Base-by-base conservation (phyloP, 2,329 filamentous ascomycete genomes). In the Lachnellula arida region DNA sequence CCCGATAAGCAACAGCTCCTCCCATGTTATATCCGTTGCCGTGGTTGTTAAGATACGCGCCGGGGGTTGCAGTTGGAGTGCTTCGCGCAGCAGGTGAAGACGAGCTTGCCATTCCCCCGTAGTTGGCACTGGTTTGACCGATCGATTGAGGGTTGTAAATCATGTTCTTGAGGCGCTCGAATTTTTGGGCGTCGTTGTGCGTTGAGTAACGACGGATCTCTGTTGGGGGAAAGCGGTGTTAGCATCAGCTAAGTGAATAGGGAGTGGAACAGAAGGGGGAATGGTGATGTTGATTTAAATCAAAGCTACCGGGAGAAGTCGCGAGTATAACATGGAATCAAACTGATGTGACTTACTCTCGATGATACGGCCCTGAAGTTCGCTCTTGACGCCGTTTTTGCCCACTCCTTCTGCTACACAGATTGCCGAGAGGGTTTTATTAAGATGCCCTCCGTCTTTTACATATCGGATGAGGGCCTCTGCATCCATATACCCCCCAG, bases 381-480 rank as follows among this genome's bases (percentile, higher is more conserved):
- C 82, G 35, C 85, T 83, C 77, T 99, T 99, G 67, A 94, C 87
- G 19, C 94, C 94, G 28, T 87, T 89, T 58, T 89, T 87, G 62
- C 83, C 81, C 37, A 96, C 77, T 47, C 85, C 81, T 74, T 96
- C 89, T 58, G 81, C 77, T 60, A 84, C 81, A 68, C 93, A 88
- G 62, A 97, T 70, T 2, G 22, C 35, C 19, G 60, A 56, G 3
- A 71, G 63, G 32, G 58, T 59, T 51, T 54, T 66, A 58, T 70
- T 70, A 46, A 69, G 54, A 50, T 66, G 59, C 28, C 63, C 65
- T 50, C 60, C 59, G 44, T 55, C 49, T 49, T 60, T 65, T n/a
- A 70, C 51, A 37, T 54, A 55, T 46, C 67, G 59, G 46, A 66
- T 60, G 37, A 65, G 58, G 19, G 67, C 63, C 40, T 66, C 66